Evolutionary conservation across 2,329 filamentous ascomycete genomes (phyloP).

Genomic region (Monosporascus sp.): DNA sequence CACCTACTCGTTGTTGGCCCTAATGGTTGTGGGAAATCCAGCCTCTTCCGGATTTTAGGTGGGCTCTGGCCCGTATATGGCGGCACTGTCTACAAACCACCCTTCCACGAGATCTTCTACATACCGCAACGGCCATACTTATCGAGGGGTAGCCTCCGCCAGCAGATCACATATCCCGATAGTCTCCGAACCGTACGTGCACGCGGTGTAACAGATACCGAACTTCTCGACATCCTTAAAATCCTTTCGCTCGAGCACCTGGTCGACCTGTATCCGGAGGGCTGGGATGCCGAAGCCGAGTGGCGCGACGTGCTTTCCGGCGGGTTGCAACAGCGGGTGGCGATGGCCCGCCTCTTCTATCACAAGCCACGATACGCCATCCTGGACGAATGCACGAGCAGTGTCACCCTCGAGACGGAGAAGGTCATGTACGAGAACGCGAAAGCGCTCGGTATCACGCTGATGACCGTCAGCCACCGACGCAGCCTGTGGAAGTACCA

Average conservation of each 20-base stretch:
- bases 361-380: conserved; percentile 91
- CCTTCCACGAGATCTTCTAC: conserved; percentile 93
- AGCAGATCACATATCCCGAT: conserved; percentile 97
- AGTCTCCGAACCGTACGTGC: conserved; percentile 79
- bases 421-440: conserved; percentile 96
- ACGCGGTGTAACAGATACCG: conserved; percentile 75
- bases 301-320: conserved; percentile 93
- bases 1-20: conserved; percentile 93
- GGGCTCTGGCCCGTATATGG: conserved; percentile 98
- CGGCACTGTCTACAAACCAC: conserved; percentile 85
- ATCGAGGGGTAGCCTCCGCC: conserved; percentile 82
- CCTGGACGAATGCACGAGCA: conserved; percentile 92
- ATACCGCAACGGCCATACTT: conserved; percentile 95
- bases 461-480: conserved; percentile 94
- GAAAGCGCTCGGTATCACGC: conserved; percentile 82
- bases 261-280: conserved; percentile 67
- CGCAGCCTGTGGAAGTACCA: conserved; percentile 96
- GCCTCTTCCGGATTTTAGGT: conserved; percentile 90
- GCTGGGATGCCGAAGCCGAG: conserved; percentile 92
- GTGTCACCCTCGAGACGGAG: conserved; percentile 91
- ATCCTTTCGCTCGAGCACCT: conserved; percentile 80
- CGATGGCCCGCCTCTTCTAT: conserved; percentile 94
- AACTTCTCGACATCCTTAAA: conserved; percentile 70
- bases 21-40: conserved; percentile 96
- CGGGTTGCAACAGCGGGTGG: conserved; percentile 90